These are phyloP conservation scores for Fistulinella cinereoalba DNA, from an alignment of 1,284 basidiomycete genomes.

Conservation along the genomic window DNA sequence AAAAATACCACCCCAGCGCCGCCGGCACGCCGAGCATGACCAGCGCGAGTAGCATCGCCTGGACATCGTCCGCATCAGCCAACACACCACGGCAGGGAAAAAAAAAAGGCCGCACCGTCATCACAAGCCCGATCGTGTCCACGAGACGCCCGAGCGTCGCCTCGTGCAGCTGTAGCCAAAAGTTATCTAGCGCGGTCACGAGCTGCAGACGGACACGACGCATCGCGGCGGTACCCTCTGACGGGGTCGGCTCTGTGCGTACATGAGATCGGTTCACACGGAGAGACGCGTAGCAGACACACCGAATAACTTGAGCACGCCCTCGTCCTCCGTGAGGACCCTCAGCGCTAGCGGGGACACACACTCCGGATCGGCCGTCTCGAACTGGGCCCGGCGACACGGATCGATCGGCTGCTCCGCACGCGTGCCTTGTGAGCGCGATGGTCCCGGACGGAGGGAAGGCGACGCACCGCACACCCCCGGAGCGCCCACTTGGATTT, in stretches of 20 bases:
- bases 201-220: conserved; percentile 23
- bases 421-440: background rate
- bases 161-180: conserved; percentile 15
- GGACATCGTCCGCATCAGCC: background rate
- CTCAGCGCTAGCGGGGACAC: conserved; percentile 28
- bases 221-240: conserved; percentile 19
- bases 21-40: conserved; percentile 20
- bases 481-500: conserved; percentile 23
- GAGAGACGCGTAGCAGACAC: background rate
- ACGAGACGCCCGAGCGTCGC: conserved; percentile 24
- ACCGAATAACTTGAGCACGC: conserved; percentile 32
- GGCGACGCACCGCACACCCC: conserved; percentile 18
- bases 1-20: conserved; percentile 19
- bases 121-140: conserved; percentile 23
- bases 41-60: conserved; percentile 22
- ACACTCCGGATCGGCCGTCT: conserved; percentile 19
- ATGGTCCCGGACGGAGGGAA: background rate
- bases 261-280: background rate
- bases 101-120: conserved; percentile 8
- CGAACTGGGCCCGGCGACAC: conserved; percentile 24
- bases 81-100: background rate
- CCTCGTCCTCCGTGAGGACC: conserved; percentile 29
- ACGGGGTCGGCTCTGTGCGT: conserved; percentile 28
- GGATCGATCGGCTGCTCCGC: conserved; percentile 26
- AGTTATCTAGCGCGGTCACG: conserved; percentile 22